phyloP scores from a whole-genome alignment of 306 rosid genomes.

The Cucurbita maxima region DNA sequence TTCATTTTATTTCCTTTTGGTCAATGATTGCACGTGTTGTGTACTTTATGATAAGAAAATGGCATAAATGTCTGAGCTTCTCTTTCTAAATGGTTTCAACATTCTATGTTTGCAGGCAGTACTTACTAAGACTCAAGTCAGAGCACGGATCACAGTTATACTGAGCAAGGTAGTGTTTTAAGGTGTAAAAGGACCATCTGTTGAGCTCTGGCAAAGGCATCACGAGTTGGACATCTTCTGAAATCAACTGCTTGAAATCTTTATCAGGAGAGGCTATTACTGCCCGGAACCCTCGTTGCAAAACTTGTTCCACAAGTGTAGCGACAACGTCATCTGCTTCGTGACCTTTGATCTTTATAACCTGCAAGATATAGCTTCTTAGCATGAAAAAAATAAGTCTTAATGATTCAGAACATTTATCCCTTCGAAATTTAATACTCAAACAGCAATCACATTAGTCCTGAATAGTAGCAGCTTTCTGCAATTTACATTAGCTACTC shows the following conservation, averaged over 20 bases:
- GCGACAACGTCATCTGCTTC: conserved; percentile 98
- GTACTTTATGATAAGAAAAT: background rate
- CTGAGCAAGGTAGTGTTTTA: conserved; percentile 63
- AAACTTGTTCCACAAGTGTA: conserved; percentile 61
- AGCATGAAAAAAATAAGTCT: background rate
- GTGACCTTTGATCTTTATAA: conserved; percentile 43
- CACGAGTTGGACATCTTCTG: conserved; percentile 80
- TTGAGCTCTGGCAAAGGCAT: conserved; percentile 68
- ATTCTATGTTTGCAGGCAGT: background rate
- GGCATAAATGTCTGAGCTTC: background rate
- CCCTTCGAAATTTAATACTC: background rate
- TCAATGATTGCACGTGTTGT: background rate
- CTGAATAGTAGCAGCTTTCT: background rate
- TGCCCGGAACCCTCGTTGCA: conserved; percentile 37
- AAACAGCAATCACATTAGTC: background rate
- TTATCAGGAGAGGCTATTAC: conserved; percentile 95
- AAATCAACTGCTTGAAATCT: conserved; percentile 89
- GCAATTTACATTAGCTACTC: background rate
- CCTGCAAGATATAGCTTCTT: conserved; percentile 2
- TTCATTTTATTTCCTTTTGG: background rate
- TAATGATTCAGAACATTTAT: background rate
- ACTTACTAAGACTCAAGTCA: conserved; percentile 85
- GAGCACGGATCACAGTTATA: conserved; percentile 68
- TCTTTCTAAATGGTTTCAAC: background rate
- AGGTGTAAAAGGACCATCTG: conserved; percentile 90